Percentiles rank a stretch among this genome's conserved stretches.
These are phyloP conservation scores for Raphidocelis subcapitata DNA, from an alignment of 139 green algal genomes.

Conservation along the genomic window DNA sequence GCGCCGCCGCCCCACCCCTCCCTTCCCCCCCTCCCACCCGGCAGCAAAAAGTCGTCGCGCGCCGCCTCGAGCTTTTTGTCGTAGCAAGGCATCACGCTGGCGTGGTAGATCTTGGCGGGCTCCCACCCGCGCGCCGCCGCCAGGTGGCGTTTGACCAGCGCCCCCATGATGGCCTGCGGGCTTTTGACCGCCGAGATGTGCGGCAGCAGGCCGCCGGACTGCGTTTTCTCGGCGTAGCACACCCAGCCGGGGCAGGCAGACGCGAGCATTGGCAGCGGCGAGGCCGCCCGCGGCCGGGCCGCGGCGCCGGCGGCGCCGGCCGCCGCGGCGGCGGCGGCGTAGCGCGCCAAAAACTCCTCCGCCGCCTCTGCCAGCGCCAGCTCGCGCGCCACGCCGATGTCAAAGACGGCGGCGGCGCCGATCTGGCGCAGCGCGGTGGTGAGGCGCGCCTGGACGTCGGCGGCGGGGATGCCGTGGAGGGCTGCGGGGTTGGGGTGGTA, in stretches of 20 bases:
- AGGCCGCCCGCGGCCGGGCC: not conserved
- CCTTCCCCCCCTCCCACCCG: not conserved
- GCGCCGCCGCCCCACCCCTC: too few relatives aligned
- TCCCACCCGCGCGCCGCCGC: conserved; percentile 24
- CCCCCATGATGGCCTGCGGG: conserved; percentile 88
- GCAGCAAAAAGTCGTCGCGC: conserved; percentile 69
- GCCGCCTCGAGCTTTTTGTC: conserved; percentile 99
- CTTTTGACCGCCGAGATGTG: conserved; percentile 86
- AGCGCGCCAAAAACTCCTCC: conserved; percentile 78
- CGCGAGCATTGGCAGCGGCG: conserved; percentile 78
- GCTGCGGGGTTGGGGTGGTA: not conserved
- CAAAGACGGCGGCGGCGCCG: conserved; percentile 64
- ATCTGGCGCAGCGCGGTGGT: conserved; percentile 15
- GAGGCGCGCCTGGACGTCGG: conserved; percentile 13
- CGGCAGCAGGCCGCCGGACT: conserved; percentile 80
- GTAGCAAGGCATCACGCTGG: conserved; percentile 96
- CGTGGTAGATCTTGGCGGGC: conserved; percentile 78
- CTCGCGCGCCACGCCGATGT: conserved; percentile 63
- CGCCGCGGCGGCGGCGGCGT: not conserved
- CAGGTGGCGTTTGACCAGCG: conserved; percentile 81
- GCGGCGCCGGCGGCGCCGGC: conserved; percentile 3
- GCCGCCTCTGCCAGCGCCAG: conserved; percentile 82
- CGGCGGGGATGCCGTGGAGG: conserved; percentile 12
- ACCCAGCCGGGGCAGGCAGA: conserved; percentile 96
- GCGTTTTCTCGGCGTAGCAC: conserved; percentile 99